These are phyloP conservation scores for Fonsecaea pedrosoi DNA, from an alignment of 2,329 filamentous ascomycete genomes.

Conservation along the genomic window DNA sequence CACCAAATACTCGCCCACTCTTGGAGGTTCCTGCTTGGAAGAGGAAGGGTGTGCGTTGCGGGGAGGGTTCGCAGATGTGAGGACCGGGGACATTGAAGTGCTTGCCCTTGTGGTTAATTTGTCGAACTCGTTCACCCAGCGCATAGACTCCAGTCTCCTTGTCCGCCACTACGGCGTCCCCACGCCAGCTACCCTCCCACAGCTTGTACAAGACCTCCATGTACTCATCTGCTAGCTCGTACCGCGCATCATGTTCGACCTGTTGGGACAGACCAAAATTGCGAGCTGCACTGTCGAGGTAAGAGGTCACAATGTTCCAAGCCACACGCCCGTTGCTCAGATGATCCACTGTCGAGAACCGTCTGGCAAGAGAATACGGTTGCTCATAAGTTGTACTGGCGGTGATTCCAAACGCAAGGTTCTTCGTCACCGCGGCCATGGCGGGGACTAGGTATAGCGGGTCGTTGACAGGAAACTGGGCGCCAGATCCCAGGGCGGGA, in stretches of 20 bases:
- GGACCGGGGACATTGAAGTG: slow-evolving; percentile 54
- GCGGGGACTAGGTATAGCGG: slow-evolving; percentile 62
- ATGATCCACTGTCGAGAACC: slow-evolving; percentile 72
- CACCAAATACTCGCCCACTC: slow-evolving; percentile 63
- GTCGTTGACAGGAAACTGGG: slow-evolving; percentile 61
- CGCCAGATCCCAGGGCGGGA: slow-evolving; percentile 49
- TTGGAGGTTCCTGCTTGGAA: slow-evolving; percentile 67
- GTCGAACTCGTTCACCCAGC: slow-evolving; percentile 63
- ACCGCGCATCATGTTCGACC: slow-evolving; percentile 58
- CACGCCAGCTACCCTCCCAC: slow-evolving; percentile 62
- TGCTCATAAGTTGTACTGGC: slow-evolving; percentile 72
- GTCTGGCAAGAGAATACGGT: slow-evolving; percentile 69
- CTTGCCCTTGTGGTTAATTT: slow-evolving; percentile 70
- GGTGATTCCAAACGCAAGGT: slow-evolving; percentile 68
- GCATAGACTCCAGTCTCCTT: slow-evolving; percentile 66
- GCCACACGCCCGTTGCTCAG: slow-evolving; percentile 65
- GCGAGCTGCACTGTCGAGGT: slow-evolving; percentile 56
- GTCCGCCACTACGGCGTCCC: slow-evolving; percentile 60
- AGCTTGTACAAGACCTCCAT: slow-evolving; percentile 56
- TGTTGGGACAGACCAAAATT: slow-evolving; percentile 56
- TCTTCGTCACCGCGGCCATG: slow-evolving; percentile 56
- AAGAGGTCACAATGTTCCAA: slow-evolving; percentile 61
- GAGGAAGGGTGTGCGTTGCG: slow-evolving; percentile 63
- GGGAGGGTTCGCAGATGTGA: slow-evolving; percentile 62
- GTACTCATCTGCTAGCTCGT: slow-evolving; percentile 58